Evolutionary conservation across 2,329 filamentous ascomycete species (phyloP).

Genomic region (Botrytis elliptica): DNA sequence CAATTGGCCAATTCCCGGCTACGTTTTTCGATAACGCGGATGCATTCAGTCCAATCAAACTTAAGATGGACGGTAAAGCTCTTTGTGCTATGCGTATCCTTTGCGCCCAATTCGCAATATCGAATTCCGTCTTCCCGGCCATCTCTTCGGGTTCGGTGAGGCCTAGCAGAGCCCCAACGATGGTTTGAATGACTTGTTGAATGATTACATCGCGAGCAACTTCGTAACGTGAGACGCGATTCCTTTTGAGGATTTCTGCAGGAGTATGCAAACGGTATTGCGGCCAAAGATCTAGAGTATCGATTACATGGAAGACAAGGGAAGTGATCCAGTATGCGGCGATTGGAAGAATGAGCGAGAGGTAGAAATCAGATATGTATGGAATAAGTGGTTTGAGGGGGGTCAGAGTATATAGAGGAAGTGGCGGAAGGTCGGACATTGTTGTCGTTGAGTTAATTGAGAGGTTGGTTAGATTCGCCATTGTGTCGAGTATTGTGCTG

Average conservation of each 20-base stretch:
- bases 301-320: slow-evolving; percentile 76
- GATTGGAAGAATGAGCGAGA: slow-evolving; percentile 74
- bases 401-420: slow-evolving; percentile 75
- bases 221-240: slow-evolving; percentile 80
- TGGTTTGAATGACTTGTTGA: slow-evolving; percentile 86
- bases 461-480: slow-evolving; percentile 50
- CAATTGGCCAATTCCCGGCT: slow-evolving; percentile 65
- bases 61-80: slow-evolving; percentile 70
- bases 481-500: slow-evolving; percentile 30
- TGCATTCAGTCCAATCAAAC: slow-evolving; percentile 73
- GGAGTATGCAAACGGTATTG: slow-evolving; percentile 94
- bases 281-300: slow-evolving; percentile 80
- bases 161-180: slow-evolving; percentile 65
- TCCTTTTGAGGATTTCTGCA: slow-evolving; percentile 85
- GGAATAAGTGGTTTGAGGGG: slow-evolving; percentile 71
- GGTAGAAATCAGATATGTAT: slow-evolving; percentile 76
- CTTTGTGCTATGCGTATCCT: slow-evolving; percentile 76
- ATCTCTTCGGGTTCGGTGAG: slow-evolving; percentile 72
- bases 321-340: slow-evolving; percentile 87
- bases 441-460: slow-evolving; percentile 35
- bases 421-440: slow-evolving; percentile 70
- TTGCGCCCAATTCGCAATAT: slow-evolving; percentile 86
- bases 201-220: slow-evolving; percentile 88
- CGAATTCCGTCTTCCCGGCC: slow-evolving; percentile 76
- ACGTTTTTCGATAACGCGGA: slow-evolving; percentile 72